Evolutionary conservation across 2,329 filamentous ascomycete species (phyloP), one percentile per base, ranked within the genome.

Genomic region (Talaromyces sp.): DNA sequence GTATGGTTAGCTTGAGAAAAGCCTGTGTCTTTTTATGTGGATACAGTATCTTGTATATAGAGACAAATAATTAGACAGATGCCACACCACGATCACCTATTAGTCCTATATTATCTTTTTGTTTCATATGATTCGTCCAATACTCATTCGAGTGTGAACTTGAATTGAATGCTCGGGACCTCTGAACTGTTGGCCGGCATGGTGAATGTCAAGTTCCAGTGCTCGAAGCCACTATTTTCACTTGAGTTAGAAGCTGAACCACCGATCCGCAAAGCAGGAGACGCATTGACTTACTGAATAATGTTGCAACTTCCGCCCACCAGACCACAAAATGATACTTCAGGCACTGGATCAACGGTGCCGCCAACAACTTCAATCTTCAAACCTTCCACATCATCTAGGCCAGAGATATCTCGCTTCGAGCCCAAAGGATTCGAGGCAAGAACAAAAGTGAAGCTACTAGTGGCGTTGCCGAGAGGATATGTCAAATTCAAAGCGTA

Each of bases 401-500:
- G 19, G 0, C 58, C 46, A 22, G 28, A 35, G 11, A 59, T 59
- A 41, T 57, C 63, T 1, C 63, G 51, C 36, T 55, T 58, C 10
- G 19, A 50, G 0, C 62, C 59, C 2, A 63, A 61, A 1, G 62
- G 63, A 40, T 64, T 64, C 0, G 62, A 41, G 2, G 63, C 56
- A 15, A 33, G 61, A 50, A 9, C 57, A 48, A 84, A 75, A 1
- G 74, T 77, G 64, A 84, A 84, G 15, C 76, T 69, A 22, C 78
- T 81, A 3, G 69, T 70, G 0, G 71, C 64, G 43, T 78, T 81
- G 1, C 81, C 83, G 13, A 70, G 62, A 0, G 83, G 83, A 61
- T 86, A 86, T 0, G 77, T 77, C 2, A 86, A 66, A 10, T 75
- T 76, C 6, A 87, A 69, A 0, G 63, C 67, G 10, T 73, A 67